Evolutionary conservation across 2,329 filamentous ascomycete genomes (phyloP), one percentile per base, ranked within the genome.

Genomic region (Cytospora piceae): DNA sequence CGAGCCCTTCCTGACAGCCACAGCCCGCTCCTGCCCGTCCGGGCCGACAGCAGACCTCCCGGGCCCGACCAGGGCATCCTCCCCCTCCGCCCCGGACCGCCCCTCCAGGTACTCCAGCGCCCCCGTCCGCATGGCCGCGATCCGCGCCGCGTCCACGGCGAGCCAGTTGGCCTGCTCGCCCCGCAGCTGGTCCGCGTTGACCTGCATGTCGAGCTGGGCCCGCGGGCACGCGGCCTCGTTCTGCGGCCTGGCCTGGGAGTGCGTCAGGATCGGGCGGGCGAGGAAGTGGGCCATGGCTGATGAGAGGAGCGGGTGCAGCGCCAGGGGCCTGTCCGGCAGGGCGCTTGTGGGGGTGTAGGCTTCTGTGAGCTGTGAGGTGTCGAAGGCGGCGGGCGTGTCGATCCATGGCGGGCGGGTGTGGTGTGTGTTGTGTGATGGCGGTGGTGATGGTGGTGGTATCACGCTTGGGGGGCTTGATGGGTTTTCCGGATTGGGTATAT

Each of bases 161-260:
- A 52, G 42, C 66, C 66, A 67, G 39, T 51, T 52, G n/a, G 34
- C 32, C 53, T n/a, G 66, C 58, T 65, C 62, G n/a, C 34, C 52
- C 39, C 22, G 9, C 53, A 67, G 62, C 62, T 67, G 66, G 54
- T 67, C 66, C 4, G 58, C 31, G 58, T 67, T 67, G 58, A 67
- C 66, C 63, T 67, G 66, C 24, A 22, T 3, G 31, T 58, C 42
- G 39, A 64, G 62, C 31, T 67, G 66, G 29, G 8, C 11, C 31
- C 56, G 58, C 11, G 66, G 66, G 24, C 66, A 67, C 14, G 58
- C 58, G 20, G n/a, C 66, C 54, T 67, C 62, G 54, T 67, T 67
- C 58, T 62, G 53, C 9, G 9, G 34, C 22, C n/a, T 22, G 31
- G 66, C 66, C 58, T 65, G 58, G 27, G 61, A 11, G 11, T 67